Evolutionary conservation across 768 basidiomycete species (phyloP).

Genomic region (Hypholoma sublateritium): DNA sequence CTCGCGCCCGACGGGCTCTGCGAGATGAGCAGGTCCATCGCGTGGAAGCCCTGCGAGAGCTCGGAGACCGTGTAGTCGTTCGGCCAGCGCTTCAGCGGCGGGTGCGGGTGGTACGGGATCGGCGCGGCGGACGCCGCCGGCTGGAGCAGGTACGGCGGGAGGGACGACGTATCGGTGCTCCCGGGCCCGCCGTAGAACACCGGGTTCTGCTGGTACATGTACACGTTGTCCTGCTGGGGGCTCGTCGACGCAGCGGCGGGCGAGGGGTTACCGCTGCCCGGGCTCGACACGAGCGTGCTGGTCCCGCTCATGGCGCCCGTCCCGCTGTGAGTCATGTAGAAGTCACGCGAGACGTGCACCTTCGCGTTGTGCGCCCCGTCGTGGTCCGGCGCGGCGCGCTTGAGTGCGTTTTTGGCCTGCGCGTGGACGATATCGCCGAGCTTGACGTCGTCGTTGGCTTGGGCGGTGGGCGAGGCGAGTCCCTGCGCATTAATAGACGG

Average conservation of each 20-base stretch:
- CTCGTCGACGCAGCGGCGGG: slow-evolving; percentile 3
- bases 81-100: slow-evolving; percentile 72
- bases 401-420: slow-evolving; percentile 17
- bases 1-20: slow-evolving; percentile 36
- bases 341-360: slow-evolving; percentile 25
- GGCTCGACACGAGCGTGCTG: slow-evolving; percentile 18
- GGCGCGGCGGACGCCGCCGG: slow-evolving; percentile 25
- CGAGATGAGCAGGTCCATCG: slow-evolving; percentile 43
- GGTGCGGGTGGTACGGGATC: slow-evolving; percentile 56
- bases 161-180: slow-evolving; percentile 14
- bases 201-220: slow-evolving; percentile 17
- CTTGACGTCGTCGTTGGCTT: slow-evolving; percentile 3
- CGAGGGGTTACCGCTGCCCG: slow-evolving; percentile 10
- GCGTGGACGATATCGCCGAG: slow-evolving; percentile 6
- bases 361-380: slow-evolving; percentile 23
- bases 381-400: slow-evolving; percentile 25
- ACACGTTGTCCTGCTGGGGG: slow-evolving; percentile 17
- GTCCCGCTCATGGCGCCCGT: background rate
- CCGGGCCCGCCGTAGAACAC: slow-evolving; percentile 18
- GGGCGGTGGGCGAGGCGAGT: background rate
- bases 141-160: slow-evolving; percentile 26
- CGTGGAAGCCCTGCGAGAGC: slow-evolving; percentile 57
- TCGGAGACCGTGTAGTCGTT: slow-evolving; percentile 75
- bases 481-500: background rate
- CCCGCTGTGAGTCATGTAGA: slow-evolving; percentile 28